phyloP scores from a whole-genome alignment of 345 rosid species.

The Euphorbia peplus region DNA sequence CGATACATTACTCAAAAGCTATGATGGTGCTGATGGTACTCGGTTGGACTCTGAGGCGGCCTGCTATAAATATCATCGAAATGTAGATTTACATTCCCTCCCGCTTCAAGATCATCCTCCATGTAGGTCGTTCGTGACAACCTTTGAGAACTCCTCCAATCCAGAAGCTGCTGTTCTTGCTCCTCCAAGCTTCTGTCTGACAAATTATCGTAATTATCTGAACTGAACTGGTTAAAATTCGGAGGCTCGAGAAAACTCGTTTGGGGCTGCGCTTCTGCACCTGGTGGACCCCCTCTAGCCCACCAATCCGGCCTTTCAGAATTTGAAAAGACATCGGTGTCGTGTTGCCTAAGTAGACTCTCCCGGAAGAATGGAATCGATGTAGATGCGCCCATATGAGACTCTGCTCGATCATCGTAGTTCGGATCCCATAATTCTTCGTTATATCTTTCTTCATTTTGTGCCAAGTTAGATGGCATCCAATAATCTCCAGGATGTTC shows the following conservation, averaged over 20 bases:
- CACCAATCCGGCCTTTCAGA: constrained; percentile 68
- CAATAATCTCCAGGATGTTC: constrained; percentile 43
- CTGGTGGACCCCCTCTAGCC: constrained; percentile 48
- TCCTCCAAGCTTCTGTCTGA: constrained; percentile 53
- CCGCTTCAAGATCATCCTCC: constrained; percentile 56
- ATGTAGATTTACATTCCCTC: constrained; percentile 56
- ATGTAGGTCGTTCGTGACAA: constrained; percentile 38
- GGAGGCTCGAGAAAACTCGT: constrained; percentile 71
- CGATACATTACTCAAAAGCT: constrained; percentile 25
- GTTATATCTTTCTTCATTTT: constrained; percentile 26
- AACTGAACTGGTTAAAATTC: constrained; percentile 36
- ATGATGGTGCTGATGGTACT: constrained; percentile 22
- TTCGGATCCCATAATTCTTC: constrained; percentile 35
- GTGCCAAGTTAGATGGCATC: constrained; percentile 41
- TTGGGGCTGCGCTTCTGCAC: constrained; percentile 29
- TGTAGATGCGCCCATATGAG: constrained; percentile 66
- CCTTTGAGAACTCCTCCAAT: constrained; percentile 33
- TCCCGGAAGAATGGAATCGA: constrained; percentile 65
- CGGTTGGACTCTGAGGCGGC: constrained; percentile 50
- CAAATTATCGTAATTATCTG: constrained; percentile 28
- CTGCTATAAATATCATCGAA: constrained; percentile 75
- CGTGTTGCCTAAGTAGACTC: constrained; percentile 61
- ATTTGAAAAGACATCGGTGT: constrained; percentile 31
- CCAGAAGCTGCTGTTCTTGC: constrained; percentile 37
- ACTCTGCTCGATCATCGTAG: constrained; percentile 34